Conservation (phyloP, 192 early-diverging fungal species). For the Hyaloraphidium curvatum region DNA sequence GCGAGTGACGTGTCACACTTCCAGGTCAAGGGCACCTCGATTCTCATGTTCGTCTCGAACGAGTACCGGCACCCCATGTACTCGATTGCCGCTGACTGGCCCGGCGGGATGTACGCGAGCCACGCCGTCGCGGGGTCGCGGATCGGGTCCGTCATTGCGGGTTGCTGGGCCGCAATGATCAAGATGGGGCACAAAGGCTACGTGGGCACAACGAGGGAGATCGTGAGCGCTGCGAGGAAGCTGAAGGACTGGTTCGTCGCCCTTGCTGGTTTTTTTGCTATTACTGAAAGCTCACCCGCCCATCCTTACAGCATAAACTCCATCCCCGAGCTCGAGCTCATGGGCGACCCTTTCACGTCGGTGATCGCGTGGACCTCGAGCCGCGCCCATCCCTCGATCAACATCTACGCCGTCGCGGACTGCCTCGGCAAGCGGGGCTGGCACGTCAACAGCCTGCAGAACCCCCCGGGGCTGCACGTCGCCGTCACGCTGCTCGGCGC, state of each 20-base stretch:
- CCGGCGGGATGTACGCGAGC: slow-evolving; percentile 80
- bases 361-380: slow-evolving; percentile 54
- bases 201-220: slow-evolving; percentile 54
- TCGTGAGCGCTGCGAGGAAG: slow-evolving; percentile 49
- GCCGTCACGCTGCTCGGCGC: neutral
- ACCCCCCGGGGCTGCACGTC: neutral
- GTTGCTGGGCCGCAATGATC: slow-evolving; percentile 88
- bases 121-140: slow-evolving; percentile 3
- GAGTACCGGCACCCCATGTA: slow-evolving; percentile 76
- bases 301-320: slow-evolving; percentile 25
- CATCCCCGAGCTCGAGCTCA: slow-evolving; percentile 38
- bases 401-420: slow-evolving; percentile 72
- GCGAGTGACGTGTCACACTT: too few relatives aligned
- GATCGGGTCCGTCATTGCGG: slow-evolving; percentile 82
- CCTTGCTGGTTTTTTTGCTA: neutral
- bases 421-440: slow-evolving; percentile 41
- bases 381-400: slow-evolving; percentile 42
- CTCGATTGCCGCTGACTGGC: slow-evolving; percentile 75
- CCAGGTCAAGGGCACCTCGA: slow-evolving; percentile 93
- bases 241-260: slow-evolving; percentile 44
- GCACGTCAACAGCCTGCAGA: neutral
- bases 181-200: slow-evolving; percentile 76
- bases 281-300: neutral
- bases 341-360: slow-evolving; percentile 60
- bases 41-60: slow-evolving; percentile 73